Conservation (phyloP, 2,329 filamentous ascomycete genomes). For the Fusarium domesticum region DNA sequence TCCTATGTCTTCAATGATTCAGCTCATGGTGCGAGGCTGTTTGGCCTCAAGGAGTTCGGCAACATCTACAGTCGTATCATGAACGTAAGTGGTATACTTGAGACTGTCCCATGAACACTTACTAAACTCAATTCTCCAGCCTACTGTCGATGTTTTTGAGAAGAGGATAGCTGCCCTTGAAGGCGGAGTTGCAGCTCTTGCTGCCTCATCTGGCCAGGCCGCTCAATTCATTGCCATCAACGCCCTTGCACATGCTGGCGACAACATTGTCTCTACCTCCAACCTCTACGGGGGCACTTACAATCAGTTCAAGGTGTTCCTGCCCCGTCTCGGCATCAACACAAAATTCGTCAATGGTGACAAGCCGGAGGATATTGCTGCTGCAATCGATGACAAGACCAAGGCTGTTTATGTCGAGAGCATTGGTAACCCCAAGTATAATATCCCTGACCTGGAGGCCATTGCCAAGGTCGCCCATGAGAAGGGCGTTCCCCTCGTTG, state of each 20-base stretch:
- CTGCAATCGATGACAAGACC: slow-evolving; percentile 85
- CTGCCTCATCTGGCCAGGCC: slow-evolving; percentile 79
- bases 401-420: slow-evolving; percentile 91
- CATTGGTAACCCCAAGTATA: slow-evolving; percentile 92
- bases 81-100: slow-evolving; percentile 60
- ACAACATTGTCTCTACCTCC: slow-evolving; percentile 89
- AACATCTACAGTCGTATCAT: slow-evolving; percentile 98
- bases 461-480: slow-evolving; percentile 76
- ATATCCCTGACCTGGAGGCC: slow-evolving; percentile 84
- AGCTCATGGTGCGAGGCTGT: slow-evolving; percentile 89
- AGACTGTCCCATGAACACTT: neutral
- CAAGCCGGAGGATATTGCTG: slow-evolving; percentile 71
- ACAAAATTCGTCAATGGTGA: slow-evolving; percentile 88
- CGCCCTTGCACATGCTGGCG: slow-evolving; percentile 79
- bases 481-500: slow-evolving; percentile 64
- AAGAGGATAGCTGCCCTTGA: slow-evolving; percentile 95
- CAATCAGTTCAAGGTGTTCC: slow-evolving; percentile 92
- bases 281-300: slow-evolving; percentile 95
- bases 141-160: slow-evolving; percentile 93
- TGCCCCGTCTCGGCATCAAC: slow-evolving; percentile 80
- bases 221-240: slow-evolving; percentile 89
- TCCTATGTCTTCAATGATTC: slow-evolving; percentile 95
- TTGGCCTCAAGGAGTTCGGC: slow-evolving; percentile 93
- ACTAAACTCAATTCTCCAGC: slow-evolving; percentile 46
- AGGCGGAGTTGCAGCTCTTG: slow-evolving; percentile 83